A percentile compares a stretch with the other conserved stretches of the same genome.
phyloP scores from a whole-genome alignment of 306 rosid genomes.

The Cercis canadensis region DNA sequence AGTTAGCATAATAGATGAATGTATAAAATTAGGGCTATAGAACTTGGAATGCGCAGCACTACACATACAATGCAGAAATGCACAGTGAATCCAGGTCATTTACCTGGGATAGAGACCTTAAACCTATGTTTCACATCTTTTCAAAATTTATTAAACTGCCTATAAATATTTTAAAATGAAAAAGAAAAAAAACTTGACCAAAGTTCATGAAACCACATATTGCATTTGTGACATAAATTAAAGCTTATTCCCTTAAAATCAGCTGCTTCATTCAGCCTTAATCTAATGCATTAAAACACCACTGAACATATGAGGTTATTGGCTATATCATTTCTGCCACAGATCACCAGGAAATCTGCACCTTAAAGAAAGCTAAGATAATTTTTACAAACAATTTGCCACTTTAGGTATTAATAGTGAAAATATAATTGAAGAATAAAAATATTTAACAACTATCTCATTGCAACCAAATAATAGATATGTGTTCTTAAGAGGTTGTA shows the following conservation, averaged over 20 bases:
- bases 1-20: slow-evolving; percentile 38
- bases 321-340: slow-evolving; percentile 25
- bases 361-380: slow-evolving; percentile 18
- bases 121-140: not conserved
- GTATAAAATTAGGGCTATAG: slow-evolving; percentile 5
- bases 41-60: not conserved
- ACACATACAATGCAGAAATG: slow-evolving; percentile 10
- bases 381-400: slow-evolving; percentile 15
- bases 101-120: not conserved
- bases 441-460: not conserved
- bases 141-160: slow-evolving; percentile 9
- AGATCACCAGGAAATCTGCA: slow-evolving; percentile 18
- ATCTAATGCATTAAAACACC: slow-evolving; percentile 26
- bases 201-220: not conserved
- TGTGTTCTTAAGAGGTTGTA: slow-evolving; percentile 1
- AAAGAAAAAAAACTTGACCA: not conserved
- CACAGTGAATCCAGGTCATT: not conserved
- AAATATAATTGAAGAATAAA: not conserved
- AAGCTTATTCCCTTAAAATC: slow-evolving; percentile 14
- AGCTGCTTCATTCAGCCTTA: slow-evolving; percentile 16
- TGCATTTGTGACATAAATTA: not conserved
- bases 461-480: not conserved
- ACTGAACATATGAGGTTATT: slow-evolving; percentile 4
- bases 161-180: not conserved
- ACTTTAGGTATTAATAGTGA: slow-evolving; percentile 5